A percentile compares a stretch with the other conserved stretches of the same genome.
phyloP scores from a whole-genome alignment of 2,329 filamentous ascomycete genomes.

The Moelleriella libera region DNA sequence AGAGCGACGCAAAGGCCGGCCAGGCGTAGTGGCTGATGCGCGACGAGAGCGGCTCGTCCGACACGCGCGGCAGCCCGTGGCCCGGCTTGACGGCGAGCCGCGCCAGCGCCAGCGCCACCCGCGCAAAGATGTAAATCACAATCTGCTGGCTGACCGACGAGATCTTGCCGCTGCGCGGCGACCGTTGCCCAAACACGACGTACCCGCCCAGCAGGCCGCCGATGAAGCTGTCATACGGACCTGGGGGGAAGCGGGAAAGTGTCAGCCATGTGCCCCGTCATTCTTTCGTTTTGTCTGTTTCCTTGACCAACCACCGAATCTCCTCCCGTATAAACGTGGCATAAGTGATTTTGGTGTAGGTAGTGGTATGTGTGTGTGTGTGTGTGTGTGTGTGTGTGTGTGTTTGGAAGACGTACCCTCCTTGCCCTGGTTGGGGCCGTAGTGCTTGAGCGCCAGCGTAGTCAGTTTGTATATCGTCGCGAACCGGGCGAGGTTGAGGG shows the following conservation, averaged over 20 bases:
- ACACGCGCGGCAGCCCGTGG: slow-evolving; percentile 34
- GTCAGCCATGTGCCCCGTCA: neutral
- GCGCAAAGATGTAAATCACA: slow-evolving; percentile 92
- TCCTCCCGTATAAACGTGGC: too few relatives aligned
- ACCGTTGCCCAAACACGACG: slow-evolving; percentile 66
- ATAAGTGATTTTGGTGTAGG: too few relatives aligned
- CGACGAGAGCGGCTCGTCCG: slow-evolving; percentile 28
- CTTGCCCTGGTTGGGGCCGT: slow-evolving; percentile 42
- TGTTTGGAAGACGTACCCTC: slow-evolving; percentile 24
- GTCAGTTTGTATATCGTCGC: slow-evolving; percentile 78
- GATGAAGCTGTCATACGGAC: slow-evolving; percentile 70
- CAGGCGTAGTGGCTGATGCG: slow-evolving; percentile 61
- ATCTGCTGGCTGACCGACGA: slow-evolving; percentile 90
- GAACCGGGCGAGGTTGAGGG: slow-evolving; percentile 81
- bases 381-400: neutral
- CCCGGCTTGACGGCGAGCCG: slow-evolving; percentile 64
- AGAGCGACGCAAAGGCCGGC: slow-evolving; percentile 82
- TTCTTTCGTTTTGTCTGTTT: neutral
- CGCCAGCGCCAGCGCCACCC: slow-evolving; percentile 73
- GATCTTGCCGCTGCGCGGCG: slow-evolving; percentile 49
- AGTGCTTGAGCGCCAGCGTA: slow-evolving; percentile 60
- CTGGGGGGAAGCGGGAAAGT: slow-evolving; percentile 19
- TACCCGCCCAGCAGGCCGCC: slow-evolving; percentile 85
- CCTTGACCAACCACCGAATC: too few relatives aligned
- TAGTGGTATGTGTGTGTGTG: too few relatives aligned